These are phyloP conservation scores for Leptographium wingfieldii DNA, from an alignment of 2,329 filamentous ascomycete species.

Conservation along the genomic window DNA sequence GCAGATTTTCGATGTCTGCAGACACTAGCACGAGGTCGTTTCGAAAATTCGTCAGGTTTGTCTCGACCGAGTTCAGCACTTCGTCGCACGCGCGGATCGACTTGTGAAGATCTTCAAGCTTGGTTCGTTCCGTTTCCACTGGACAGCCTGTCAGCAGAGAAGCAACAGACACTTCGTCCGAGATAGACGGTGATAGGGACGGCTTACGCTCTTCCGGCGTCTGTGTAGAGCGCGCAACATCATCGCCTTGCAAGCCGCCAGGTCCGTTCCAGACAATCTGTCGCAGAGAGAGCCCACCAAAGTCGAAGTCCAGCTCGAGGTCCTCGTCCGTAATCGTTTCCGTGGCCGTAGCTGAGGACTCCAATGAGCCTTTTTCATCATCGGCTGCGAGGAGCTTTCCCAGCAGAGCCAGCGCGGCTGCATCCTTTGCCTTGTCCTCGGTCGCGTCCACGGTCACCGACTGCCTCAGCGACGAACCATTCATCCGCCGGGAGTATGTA, in stretches of 20 bases:
- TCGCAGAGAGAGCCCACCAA: constrained; percentile 62
- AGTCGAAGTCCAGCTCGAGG: constrained; percentile 59
- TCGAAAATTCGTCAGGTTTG: constrained; percentile 83
- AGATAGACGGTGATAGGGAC: background rate
- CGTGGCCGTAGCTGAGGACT: background rate
- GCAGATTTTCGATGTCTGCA: constrained; percentile 86
- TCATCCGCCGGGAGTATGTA: constrained; percentile 47
- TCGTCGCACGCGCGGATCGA: constrained; percentile 88
- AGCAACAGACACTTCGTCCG: constrained; percentile 7
- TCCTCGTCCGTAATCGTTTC: constrained; percentile 31
- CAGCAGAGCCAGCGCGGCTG: constrained; percentile 60
- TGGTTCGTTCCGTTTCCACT: constrained; percentile 71
- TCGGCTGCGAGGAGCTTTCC: constrained; percentile 27
- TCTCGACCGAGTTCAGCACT: constrained; percentile 84
- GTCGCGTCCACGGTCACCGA: constrained; percentile 32
- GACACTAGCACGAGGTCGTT: constrained; percentile 87
- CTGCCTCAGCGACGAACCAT: constrained; percentile 57
- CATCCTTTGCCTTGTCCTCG: constrained; percentile 31
- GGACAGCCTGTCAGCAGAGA: background rate
- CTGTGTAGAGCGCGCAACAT: constrained; percentile 37
- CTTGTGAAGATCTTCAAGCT: constrained; percentile 79
- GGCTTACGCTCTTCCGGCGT: constrained; percentile 55
- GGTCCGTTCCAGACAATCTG: background rate
- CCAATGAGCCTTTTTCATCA: background rate
- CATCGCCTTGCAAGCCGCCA: constrained; percentile 27